These are phyloP conservation scores for Ceraceosorus guamensis DNA, from an alignment of 1,284 basidiomycete species.

Conservation along the genomic window DNA sequence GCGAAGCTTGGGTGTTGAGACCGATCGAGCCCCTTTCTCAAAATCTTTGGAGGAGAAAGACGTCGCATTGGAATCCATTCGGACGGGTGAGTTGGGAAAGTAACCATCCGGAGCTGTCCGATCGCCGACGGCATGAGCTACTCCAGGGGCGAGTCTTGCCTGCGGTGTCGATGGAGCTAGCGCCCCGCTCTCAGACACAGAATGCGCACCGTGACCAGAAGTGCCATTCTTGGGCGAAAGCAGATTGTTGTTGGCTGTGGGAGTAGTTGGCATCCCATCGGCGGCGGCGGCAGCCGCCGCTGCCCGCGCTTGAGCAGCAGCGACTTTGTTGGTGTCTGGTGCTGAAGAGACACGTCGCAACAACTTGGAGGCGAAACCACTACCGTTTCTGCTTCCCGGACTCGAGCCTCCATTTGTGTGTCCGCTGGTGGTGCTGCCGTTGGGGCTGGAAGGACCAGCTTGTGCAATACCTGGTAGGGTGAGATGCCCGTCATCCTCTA, in stretches of 20 bases:
- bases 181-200: constrained; percentile 10
- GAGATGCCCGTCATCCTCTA: constrained; percentile 4
- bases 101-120: constrained; percentile 12
- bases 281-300: constrained; percentile 6
- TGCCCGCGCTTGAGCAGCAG: constrained; percentile 50
- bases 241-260: constrained; percentile 14
- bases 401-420: background rate
- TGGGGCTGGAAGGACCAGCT: background rate
- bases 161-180: background rate
- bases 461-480: constrained; percentile 1
- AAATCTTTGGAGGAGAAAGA: constrained; percentile 44
- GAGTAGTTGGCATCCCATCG: constrained; percentile 3
- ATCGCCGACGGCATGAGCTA: too few species aligned
- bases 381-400: background rate
- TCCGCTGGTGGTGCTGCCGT: background rate
- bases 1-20: constrained; percentile 27
- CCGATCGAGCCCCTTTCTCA: constrained; percentile 23
- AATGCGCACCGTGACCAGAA: constrained; percentile 13
- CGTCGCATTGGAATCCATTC: constrained; percentile 40
- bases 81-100: constrained; percentile 38
- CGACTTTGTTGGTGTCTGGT: constrained; percentile 87
- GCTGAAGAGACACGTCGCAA: constrained; percentile 90
- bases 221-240: constrained; percentile 52
- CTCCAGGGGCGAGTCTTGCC: too few species aligned
- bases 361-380: constrained; percentile 63